These are phyloP conservation scores for Aspergillus phoenicis DNA, from an alignment of 2,329 filamentous ascomycete species.

Conservation along the genomic window DNA sequence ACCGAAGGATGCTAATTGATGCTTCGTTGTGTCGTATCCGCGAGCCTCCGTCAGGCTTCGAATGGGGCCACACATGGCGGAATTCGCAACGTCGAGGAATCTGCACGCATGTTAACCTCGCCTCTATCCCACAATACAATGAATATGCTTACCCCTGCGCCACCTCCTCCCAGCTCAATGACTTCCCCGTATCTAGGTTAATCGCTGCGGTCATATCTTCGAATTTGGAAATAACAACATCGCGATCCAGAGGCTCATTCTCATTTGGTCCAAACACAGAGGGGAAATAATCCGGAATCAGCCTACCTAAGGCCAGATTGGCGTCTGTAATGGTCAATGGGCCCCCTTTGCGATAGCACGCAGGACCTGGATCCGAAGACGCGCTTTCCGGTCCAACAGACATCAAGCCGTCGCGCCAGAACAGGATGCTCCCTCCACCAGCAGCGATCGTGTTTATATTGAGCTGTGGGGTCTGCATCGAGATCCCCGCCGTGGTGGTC, in stretches of 20 bases:
- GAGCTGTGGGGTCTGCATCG: constrained; percentile 84
- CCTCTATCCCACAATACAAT: background rate
- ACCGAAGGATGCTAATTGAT: constrained; percentile 83
- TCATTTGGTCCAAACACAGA: constrained; percentile 43
- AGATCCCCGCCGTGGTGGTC: constrained; percentile 85
- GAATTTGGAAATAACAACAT: constrained; percentile 71
- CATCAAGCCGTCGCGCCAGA: constrained; percentile 84
- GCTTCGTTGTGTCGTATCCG: constrained; percentile 83
- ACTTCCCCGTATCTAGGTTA: constrained; percentile 60
- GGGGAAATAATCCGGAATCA: constrained; percentile 87
- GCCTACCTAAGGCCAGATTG: constrained; percentile 79
- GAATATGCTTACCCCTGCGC: constrained; percentile 46
- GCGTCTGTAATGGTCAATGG: constrained; percentile 90
- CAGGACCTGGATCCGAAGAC: constrained; percentile 83
- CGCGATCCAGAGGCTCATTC: constrained; percentile 63
- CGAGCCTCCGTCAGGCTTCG: constrained; percentile 87
- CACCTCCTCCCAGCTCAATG: constrained; percentile 77
- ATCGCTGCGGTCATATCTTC: constrained; percentile 74
- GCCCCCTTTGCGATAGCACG: constrained; percentile 87
- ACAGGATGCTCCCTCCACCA: constrained; percentile 69
- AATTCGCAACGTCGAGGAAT: constrained; percentile 89
- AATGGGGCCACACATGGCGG: constrained; percentile 76
- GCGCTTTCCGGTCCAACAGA: constrained; percentile 89
- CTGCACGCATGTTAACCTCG: constrained; percentile 56
- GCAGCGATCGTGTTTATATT: constrained; percentile 94